Conservation (phyloP, 2,329 filamentous ascomycete species). For the Exophiala sp. region DNA sequence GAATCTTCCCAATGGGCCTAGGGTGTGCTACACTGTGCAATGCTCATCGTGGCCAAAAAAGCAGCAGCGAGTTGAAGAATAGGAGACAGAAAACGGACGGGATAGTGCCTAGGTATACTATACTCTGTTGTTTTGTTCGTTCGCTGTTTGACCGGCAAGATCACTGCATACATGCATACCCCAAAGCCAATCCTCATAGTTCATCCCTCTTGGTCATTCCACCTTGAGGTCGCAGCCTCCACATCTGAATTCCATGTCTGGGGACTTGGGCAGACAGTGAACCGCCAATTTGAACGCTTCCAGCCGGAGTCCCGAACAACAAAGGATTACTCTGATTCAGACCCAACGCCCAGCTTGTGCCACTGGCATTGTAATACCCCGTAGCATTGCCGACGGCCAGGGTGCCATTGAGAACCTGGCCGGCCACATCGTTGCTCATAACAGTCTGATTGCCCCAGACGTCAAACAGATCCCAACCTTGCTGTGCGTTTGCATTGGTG, state of each 20-base stretch:
- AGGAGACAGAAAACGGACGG: too few species aligned
- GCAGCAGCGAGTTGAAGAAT: too few species aligned
- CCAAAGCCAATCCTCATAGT: neutral
- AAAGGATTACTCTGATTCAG: slow-evolving; percentile 39
- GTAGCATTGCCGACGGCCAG: slow-evolving; percentile 31
- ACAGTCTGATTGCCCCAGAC: slow-evolving; percentile 47
- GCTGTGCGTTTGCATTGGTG: slow-evolving; percentile 38
- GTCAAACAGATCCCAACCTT: slow-evolving; percentile 50
- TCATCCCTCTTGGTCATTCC: neutral
- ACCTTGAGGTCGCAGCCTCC: neutral
- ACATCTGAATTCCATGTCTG: slow-evolving; percentile 48
- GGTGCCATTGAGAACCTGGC: slow-evolving; percentile 40
- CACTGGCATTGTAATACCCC: slow-evolving; percentile 46
- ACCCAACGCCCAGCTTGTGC: slow-evolving; percentile 45
- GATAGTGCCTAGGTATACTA: too few species aligned
- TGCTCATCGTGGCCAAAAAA: too few species aligned
- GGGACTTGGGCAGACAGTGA: slow-evolving; percentile 38
- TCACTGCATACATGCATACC: too few species aligned
- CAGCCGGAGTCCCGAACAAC: slow-evolving; percentile 44
- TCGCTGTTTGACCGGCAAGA: too few species aligned
- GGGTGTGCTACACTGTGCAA: too few species aligned
- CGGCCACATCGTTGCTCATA: slow-evolving; percentile 46
- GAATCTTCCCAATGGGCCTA: too few species aligned
- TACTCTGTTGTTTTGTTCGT: too few species aligned
- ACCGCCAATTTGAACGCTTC: slow-evolving; percentile 37